Conservation (phyloP, 2,329 filamentous ascomycete species). For the Nannizziopsis barbatae region DNA sequence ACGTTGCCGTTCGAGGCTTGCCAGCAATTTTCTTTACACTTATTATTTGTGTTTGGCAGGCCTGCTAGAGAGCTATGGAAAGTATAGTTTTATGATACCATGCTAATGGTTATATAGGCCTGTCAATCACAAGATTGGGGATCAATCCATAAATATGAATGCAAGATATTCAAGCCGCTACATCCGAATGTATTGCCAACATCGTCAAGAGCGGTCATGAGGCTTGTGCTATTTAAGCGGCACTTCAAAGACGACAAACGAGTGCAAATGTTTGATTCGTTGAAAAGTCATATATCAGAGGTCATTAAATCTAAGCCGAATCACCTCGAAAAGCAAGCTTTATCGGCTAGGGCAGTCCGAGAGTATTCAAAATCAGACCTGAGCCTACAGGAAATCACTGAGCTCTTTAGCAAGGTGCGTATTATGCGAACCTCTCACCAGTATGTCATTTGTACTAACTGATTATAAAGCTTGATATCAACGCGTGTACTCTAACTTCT, state of each 20-base stretch:
- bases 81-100: neutral
- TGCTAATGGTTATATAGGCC: constrained; percentile 27
- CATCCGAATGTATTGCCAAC: constrained; percentile 42
- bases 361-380: constrained; percentile 42
- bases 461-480: constrained; percentile 41
- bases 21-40: too few species aligned
- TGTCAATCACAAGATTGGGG: constrained; percentile 53
- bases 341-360: constrained; percentile 45
- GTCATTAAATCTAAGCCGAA: constrained; percentile 33
- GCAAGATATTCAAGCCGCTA: constrained; percentile 40
- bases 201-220: constrained; percentile 45
- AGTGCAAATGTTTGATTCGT: constrained; percentile 31
- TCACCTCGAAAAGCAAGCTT: constrained; percentile 38
- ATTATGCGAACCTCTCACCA: neutral
- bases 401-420: constrained; percentile 39
- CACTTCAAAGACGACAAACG: constrained; percentile 27
- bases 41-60: neutral
- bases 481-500: constrained; percentile 48
- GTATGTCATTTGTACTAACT: constrained; percentile 5
- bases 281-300: constrained; percentile 42
- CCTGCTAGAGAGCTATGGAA: neutral
- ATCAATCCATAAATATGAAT: constrained; percentile 49
- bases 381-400: constrained; percentile 32
- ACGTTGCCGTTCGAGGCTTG: neutral
- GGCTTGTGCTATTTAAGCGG: constrained; percentile 38